Percentiles rank a stretch among this genome's conserved stretches.
These are phyloP conservation scores for Polyporus arcularius DNA, from an alignment of 768 basidiomycete species.

Conservation along the genomic window DNA sequence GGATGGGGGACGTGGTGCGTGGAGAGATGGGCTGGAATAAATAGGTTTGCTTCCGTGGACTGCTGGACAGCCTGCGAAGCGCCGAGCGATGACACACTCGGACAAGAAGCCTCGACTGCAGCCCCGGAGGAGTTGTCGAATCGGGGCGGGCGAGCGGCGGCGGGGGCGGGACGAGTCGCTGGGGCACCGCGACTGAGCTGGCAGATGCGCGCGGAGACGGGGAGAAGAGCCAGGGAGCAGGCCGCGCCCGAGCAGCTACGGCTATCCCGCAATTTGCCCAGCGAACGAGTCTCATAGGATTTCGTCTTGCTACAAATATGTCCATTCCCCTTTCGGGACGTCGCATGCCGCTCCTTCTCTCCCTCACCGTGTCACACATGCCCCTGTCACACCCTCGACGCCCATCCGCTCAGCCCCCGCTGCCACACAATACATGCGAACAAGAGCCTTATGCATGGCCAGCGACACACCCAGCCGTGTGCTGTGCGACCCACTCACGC, in stretches of 20 bases:
- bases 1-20: conserved; percentile 15
- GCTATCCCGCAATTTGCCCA: conserved; percentile 27
- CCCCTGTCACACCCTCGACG: conserved; percentile 19
- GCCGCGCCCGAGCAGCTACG: conserved; percentile 25
- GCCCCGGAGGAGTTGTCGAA: conserved; percentile 5
- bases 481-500: conserved; percentile 1
- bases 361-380: conserved; percentile 23
- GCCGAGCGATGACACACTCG: conserved; percentile 20
- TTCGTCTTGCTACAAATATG: conserved; percentile 29
- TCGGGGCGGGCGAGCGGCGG: conserved; percentile 6
- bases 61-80: conserved; percentile 21
- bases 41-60: conserved; percentile 22
- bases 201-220: conserved; percentile 8
- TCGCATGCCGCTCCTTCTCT: conserved; percentile 23
- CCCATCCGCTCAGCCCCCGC: not conserved
- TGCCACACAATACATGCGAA: not conserved
- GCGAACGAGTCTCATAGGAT: conserved; percentile 28
- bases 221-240: conserved; percentile 15
- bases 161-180: conserved; percentile 1
- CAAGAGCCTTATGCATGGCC: not conserved
- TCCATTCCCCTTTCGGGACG: conserved; percentile 25
- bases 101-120: conserved; percentile 12
- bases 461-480: not conserved
- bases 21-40: conserved; percentile 15
- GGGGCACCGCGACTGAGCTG: not conserved